Base-by-base conservation (phyloP, 441 rosid genomes). In the Eutrema salsugineum region DNA sequence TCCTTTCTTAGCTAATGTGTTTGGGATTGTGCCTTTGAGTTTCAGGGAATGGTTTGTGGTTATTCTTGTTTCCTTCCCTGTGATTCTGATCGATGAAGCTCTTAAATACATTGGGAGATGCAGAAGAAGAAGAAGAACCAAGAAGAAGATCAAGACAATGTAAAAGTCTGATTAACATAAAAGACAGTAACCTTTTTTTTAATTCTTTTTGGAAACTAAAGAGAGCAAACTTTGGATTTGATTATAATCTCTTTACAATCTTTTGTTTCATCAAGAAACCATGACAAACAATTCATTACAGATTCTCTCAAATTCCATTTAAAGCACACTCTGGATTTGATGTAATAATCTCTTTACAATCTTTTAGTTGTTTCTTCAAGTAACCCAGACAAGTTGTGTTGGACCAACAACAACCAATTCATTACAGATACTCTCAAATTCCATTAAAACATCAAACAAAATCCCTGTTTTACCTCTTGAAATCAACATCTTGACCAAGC, bases 1-100 rank as follows among this genome's bases (percentile, higher is more conserved):
- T 64, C 96, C 98, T 16, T 80, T 93, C 82, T 78, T 93, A 17
- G 91, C 97, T 3, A 68, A 88, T 20, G 81, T 88, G 54, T 93
- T 93, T 54, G 91, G 89, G 14, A 84, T 88, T 43, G 91, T 89
- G 65, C 97, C 98, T n/a, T 79, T 91, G 85, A 88, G 82, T 66
- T 38, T 83, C 72, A 88, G 78, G 15, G 97, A 93, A 69, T 89
- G 96, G 97, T 20, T 82, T 76, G 75, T 88, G 72, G 97, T 93
- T 57, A 74, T 93, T 56, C 67, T 89, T 78, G 86, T 87, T 66
- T 89, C 96, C 1, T 79, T 82, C 59, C 98, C 97, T 5, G 97
- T 94, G 15, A 86, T 94, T 75, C 78, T 88, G 6, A 82, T 88
- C 0, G 98, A 94, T 59, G 96, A 91, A 78, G 74, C 73, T 73